Evolutionary conservation across 768 basidiomycete species (phyloP).

Genomic region (Coprinellus micaceus): DNA sequence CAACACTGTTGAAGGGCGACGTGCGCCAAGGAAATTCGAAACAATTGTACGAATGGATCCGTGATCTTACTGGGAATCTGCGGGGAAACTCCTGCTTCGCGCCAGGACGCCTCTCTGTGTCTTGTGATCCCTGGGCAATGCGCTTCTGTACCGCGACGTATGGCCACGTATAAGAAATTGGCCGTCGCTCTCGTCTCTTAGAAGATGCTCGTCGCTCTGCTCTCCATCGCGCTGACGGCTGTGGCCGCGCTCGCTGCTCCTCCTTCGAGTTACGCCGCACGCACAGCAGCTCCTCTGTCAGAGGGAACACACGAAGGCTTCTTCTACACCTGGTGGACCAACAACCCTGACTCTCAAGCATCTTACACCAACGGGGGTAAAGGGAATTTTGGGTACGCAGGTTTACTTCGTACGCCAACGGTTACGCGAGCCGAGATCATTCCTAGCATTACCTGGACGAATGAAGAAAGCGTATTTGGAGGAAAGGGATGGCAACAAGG

Average conservation of each 20-base stretch:
- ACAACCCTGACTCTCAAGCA: slow-evolving; percentile 24
- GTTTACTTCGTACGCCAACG: too few relatives aligned
- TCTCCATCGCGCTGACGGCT: slow-evolving; percentile 15
- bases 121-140: too few relatives aligned
- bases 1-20: too few relatives aligned
- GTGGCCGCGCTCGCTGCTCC: slow-evolving; percentile 10
- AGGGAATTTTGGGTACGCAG: slow-evolving; percentile 14
- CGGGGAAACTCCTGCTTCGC: too few relatives aligned
- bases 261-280: slow-evolving; percentile 16
- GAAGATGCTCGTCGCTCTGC: background rate
- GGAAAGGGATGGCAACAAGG: slow-evolving; percentile 39
- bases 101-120: too few relatives aligned
- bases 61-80: too few relatives aligned
- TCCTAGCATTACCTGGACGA: slow-evolving; percentile 33
- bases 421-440: too few relatives aligned
- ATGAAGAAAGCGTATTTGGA: slow-evolving; percentile 34
- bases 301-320: slow-evolving; percentile 29
- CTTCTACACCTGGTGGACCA: slow-evolving; percentile 38
- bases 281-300: slow-evolving; percentile 19
- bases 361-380: slow-evolving; percentile 29
- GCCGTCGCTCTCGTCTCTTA: too few relatives aligned
- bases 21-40: too few relatives aligned
- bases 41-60: too few relatives aligned
- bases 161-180: too few relatives aligned
- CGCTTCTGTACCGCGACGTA: too few relatives aligned